A percentile compares a stretch with the other conserved stretches of the same genome.
Evolutionary conservation across 192 early-diverging fungal species (phyloP).

Genomic region (Funneliformis mosseae): DNA sequence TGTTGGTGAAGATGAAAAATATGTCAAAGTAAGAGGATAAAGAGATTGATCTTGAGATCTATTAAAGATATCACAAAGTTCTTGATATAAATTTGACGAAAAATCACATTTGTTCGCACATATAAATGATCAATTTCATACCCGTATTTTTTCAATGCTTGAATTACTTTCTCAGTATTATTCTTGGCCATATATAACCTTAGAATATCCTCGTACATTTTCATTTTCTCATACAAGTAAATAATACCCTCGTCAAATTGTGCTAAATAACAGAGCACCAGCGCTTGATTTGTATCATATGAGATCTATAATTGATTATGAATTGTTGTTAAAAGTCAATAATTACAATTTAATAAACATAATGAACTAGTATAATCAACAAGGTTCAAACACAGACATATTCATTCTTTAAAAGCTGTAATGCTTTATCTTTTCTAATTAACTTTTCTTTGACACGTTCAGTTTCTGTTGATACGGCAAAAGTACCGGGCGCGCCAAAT

Average conservation of each 20-base stretch:
- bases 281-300: slow-evolving; percentile 91
- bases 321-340: not conserved
- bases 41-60: slow-evolving; percentile 66
- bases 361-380: not conserved
- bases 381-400: slow-evolving; percentile 27
- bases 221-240: slow-evolving; percentile 85
- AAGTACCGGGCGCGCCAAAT: slow-evolving; percentile 23
- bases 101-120: not conserved
- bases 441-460: slow-evolving; percentile 37
- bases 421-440: slow-evolving; percentile 59
- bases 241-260: slow-evolving; percentile 84
- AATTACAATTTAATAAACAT: not conserved
- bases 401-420: slow-evolving; percentile 71
- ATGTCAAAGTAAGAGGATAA: slow-evolving; percentile 69
- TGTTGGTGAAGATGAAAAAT: slow-evolving; percentile 72
- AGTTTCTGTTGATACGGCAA: slow-evolving; percentile 22
- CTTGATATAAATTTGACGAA: not conserved
- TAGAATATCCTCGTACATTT: slow-evolving; percentile 73
- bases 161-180: slow-evolving; percentile 64
- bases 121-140: slow-evolving; percentile 25
- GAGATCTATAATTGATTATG: slow-evolving; percentile 43
- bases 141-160: slow-evolving; percentile 65
- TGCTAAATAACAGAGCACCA: slow-evolving; percentile 86
- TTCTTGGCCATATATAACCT: slow-evolving; percentile 74
- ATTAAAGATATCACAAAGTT: slow-evolving; percentile 15